Evolutionary conservation across 768 basidiomycete species (phyloP), one percentile per base, ranked within the genome.

Genomic region (Mycena olivaceomarginata): DNA sequence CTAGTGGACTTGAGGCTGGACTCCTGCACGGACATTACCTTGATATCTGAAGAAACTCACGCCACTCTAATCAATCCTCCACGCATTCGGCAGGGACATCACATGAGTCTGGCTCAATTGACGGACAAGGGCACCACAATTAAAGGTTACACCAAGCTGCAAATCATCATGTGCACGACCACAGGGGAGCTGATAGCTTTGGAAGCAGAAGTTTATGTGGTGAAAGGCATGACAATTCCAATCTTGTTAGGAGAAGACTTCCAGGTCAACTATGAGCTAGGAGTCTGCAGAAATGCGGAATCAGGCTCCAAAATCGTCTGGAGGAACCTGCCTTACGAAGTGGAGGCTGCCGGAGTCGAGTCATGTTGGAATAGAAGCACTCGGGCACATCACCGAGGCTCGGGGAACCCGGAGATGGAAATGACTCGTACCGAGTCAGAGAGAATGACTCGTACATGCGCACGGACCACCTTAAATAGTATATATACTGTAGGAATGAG

Each of bases 131-230:
- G 48, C 0, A 63, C 60, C 1, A 37, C 41, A 0, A 71, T 71
- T 12, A 48, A 53, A 45, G 39, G 70, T 45, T 11, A 63, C 48
- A 51, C 48, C 3, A 48, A 64, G 9, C 11, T 63, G 8, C 16
- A 39, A 6, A 31, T 64, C 16, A 10, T 51, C 1, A 53, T 63
- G 25, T 4, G n/a, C 18, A 22, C 60, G 18, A 20, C 5, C 2
- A 22, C 20, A 0, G 46, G 60, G 2, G 60, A 62, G 10, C 2
- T 62, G 2, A 4, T 71, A 4, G 39, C 39, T 8, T 40, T 22
- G 45, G 68, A 70, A 39, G 68, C 39, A 5, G 57, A 70, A 46
- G 68, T 22, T 0, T 70, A 70, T 22, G 57, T 70, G 4, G 68
- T 70, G 25, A 25, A 25, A 25, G 25, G 25, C 25, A 25, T 25